Base-by-base conservation (phyloP, 1,284 basidiomycete genomes). In the Cryptococcus sp. region DNA sequence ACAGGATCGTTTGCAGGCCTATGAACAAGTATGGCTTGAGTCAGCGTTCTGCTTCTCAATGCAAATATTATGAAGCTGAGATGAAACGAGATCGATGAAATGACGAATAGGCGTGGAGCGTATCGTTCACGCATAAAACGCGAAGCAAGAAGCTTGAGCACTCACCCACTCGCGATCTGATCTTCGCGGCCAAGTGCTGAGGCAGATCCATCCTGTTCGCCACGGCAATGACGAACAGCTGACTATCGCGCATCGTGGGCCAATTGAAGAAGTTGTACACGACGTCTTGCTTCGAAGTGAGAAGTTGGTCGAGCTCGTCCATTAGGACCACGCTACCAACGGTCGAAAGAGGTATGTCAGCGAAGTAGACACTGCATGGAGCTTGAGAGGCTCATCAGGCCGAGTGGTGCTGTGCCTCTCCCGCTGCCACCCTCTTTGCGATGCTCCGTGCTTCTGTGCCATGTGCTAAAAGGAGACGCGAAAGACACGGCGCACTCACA, bases 231-330 rank as follows among this genome's bases (percentile, higher is more conserved):
- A 99, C 95, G 53, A 98, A 88, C 16, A 99, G 84, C 71, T 90
- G 89, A 55, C 90, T 91, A 16, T 87, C 87, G 0, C 86, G 84
- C 58, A 95, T 82, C 11, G 92, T 94, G 1, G 95, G 96, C 95
- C 96, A 99, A 76, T 98, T 98, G 84, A 99, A 99, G 79, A 99
- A 95, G 76, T 98, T 98, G 80, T 99, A 99, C 44, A 99, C 90
- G 2, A 99, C 95, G 67, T 98, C 94, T 78, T 99, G 95, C 73
- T 96, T 95, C 22, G 88, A 83, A 0, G 95, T 98, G 64, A 99
- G 87, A 38, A 99, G 84, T 76, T 98, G 95, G 78, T 99, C 95
- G 2, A 99, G 84, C 78, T 99, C 95, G 74, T 99, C 95, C 91
- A 99, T 97, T 23, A 99, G 82, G 3, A 99, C 92, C 5, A 99